Base-by-base conservation (phyloP, 2,329 filamentous ascomycete species). In the Pseudogymnoascus sp. region DNA sequence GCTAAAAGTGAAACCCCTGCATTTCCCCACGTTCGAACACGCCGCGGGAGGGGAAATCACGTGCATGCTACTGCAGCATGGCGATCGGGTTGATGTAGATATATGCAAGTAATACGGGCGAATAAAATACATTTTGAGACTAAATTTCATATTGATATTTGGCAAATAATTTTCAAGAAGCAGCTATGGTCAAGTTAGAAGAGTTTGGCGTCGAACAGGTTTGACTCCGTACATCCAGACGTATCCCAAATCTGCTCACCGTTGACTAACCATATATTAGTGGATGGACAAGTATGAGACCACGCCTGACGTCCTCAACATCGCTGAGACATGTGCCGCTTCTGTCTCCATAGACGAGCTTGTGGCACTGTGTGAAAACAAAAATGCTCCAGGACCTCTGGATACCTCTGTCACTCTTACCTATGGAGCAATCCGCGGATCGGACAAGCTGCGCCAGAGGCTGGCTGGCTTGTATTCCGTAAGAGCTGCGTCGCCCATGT, bases 321-420 rank as follows among this genome's bases (percentile, higher is more conserved):
- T 93, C 57, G 87, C 89, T 62, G 89, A 93, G 73, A 93, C 89
- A 0, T 93, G 89, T 70, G 87, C 84, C 61, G 84, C 87, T 2
- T 90, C 88, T 3, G 78, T 93, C 20, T 91, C 89, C 0, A 75
- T 93, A 62, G 79, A 87, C 22, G 82, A 91, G 57, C 78, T 93
- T 3, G 75, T 79, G 8, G 73, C 73, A 0, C 73, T 93, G 25
- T 85, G 77, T 62, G 81, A 82, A 47, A 80, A 85, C 66, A 80
- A 82, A 58, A 68, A 71, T 60, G 64, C 69, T 5, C 64, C 72
- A 64, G 60, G 73, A 62, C 73, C 80, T 68, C 59, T 82, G 75
- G 69, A 76, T 75, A 77, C 82, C 4, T 81, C 82, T 4, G 81
- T 75, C 57, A 81, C 81, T 64, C 81, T 94, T 59, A 86, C 82